A percentile compares a stretch with the other conserved stretches of the same genome.
Evolutionary conservation across 2,329 filamentous ascomycete species (phyloP).

Genomic region (Fusarium sp.): DNA sequence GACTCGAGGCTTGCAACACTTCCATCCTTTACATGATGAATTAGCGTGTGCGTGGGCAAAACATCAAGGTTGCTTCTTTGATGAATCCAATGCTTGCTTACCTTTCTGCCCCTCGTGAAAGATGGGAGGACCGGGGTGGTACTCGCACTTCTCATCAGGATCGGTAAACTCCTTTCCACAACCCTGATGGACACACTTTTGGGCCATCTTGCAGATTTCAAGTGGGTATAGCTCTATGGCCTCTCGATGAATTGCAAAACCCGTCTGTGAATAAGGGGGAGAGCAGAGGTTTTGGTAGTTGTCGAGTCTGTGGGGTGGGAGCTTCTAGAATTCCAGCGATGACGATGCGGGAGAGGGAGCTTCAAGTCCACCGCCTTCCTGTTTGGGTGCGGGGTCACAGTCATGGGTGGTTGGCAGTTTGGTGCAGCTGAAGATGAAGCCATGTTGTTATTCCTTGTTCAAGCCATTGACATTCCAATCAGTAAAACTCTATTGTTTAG

Average conservation of each 20-base stretch:
- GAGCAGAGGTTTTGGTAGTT: constrained; percentile 20
- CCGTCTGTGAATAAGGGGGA: constrained; percentile 8
- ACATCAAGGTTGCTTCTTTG: not conserved
- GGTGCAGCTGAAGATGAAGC: not conserved
- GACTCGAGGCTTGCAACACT: constrained; percentile 97
- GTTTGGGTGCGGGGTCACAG: constrained; percentile 47
- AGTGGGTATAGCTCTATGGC: not conserved
- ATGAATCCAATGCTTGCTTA: constrained; percentile 54
- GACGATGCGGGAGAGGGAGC: constrained; percentile 41
- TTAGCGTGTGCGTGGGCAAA: constrained; percentile 2
- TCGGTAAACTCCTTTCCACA: constrained; percentile 92
- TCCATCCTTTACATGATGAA: constrained; percentile 78
- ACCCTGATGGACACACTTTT: constrained; percentile 96
- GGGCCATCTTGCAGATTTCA: constrained; percentile 64
- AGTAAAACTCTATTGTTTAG: not conserved
- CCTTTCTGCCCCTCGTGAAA: constrained; percentile 99
- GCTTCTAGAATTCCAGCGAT: constrained; percentile 55
- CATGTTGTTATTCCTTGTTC: constrained; percentile 11
- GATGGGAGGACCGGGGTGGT: constrained; percentile 92
- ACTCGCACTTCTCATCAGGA: constrained; percentile 84
- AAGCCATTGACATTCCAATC: not conserved
- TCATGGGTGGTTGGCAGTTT: constrained; percentile 2
- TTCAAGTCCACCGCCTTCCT: constrained; percentile 51
- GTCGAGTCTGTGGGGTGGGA: constrained; percentile 50
- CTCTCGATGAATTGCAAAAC: constrained; percentile 6